Evolutionary conservation across 2,329 filamentous ascomycete species (phyloP).

Genomic region (Didymella pomorum): DNA sequence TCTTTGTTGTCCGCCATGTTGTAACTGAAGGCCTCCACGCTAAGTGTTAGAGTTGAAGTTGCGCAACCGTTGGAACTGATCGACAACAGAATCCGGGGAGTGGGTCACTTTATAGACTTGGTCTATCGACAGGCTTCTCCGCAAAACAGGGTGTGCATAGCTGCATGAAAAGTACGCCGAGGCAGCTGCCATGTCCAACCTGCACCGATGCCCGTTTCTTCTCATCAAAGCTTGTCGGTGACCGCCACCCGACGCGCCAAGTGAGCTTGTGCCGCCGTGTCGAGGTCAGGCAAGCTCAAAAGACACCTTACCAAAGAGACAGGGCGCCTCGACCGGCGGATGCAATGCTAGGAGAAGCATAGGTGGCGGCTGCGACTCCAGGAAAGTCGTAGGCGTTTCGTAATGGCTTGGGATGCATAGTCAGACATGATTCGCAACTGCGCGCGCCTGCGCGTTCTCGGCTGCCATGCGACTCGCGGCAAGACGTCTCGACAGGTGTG

Average conservation of each 20-base stretch:
- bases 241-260: slow-evolving; percentile 34
- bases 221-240: slow-evolving; percentile 18
- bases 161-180: slow-evolving; percentile 27
- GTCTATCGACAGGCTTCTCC: slow-evolving; percentile 33
- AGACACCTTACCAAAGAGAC: slow-evolving; percentile 1
- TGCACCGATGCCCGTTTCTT: slow-evolving; percentile 29
- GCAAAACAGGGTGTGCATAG: slow-evolving; percentile 23
- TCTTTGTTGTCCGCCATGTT: slow-evolving; percentile 35
- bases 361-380: slow-evolving; percentile 27
- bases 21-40: background rate
- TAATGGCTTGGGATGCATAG: slow-evolving; percentile 1
- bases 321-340: slow-evolving; percentile 23
- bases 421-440: slow-evolving; percentile 22
- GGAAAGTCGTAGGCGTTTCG: slow-evolving; percentile 20
- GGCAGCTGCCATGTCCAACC: slow-evolving; percentile 22
- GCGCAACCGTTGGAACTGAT: slow-evolving; percentile 16
- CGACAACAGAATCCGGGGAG: slow-evolving; percentile 24
- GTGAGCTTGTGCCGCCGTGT: slow-evolving; percentile 27
- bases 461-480: slow-evolving; percentile 13
- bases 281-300: slow-evolving; percentile 15
- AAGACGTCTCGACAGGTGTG: slow-evolving; percentile 1
- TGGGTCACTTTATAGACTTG: slow-evolving; percentile 35
- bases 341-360: slow-evolving; percentile 26
- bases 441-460: slow-evolving; percentile 7
- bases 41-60: background rate